A percentile compares a stretch with the other conserved stretches of the same genome.
Evolutionary conservation across 345 rosid species (phyloP).

Genomic region (Sisymbrium altissimum): DNA sequence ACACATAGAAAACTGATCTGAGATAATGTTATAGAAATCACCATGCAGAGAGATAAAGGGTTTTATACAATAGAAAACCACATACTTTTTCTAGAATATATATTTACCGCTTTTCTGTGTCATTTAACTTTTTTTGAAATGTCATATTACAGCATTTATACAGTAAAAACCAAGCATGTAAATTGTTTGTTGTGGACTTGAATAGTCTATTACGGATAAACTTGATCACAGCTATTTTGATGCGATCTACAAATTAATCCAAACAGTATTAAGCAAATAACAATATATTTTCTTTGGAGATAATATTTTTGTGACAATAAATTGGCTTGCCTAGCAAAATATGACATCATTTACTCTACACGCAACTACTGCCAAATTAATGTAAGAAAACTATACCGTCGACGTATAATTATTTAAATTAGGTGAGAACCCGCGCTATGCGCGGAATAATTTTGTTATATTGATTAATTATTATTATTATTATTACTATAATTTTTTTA

Average conservation of each 20-base stretch:
- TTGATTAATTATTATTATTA: too few species aligned
- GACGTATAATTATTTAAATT: too few species aligned
- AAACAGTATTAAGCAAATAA: background rate
- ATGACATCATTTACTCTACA: too few species aligned
- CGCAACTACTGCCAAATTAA: too few species aligned
- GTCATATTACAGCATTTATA: background rate
- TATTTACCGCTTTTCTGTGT: background rate
- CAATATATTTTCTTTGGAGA: background rate
- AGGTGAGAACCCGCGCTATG: too few species aligned
- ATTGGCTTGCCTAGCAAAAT: too few species aligned
- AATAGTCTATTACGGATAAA: background rate
- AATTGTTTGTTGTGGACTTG: background rate
- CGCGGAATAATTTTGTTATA: too few species aligned
- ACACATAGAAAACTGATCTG: conserved; percentile 14
- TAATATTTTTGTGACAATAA: background rate
- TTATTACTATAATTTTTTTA: too few species aligned
- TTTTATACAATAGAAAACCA: background rate
- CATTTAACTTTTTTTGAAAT: background rate
- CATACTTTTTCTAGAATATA: background rate
- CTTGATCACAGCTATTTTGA: background rate
- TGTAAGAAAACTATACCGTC: too few species aligned
- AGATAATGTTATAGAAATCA: too few species aligned
- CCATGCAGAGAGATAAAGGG: too few species aligned
- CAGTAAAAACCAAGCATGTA: background rate
- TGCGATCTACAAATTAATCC: background rate